Percentiles rank a stretch among this genome's conserved stretches.
phyloP scores from a whole-genome alignment of 2,329 filamentous ascomycete species.

The Aspergillus ustus region DNA sequence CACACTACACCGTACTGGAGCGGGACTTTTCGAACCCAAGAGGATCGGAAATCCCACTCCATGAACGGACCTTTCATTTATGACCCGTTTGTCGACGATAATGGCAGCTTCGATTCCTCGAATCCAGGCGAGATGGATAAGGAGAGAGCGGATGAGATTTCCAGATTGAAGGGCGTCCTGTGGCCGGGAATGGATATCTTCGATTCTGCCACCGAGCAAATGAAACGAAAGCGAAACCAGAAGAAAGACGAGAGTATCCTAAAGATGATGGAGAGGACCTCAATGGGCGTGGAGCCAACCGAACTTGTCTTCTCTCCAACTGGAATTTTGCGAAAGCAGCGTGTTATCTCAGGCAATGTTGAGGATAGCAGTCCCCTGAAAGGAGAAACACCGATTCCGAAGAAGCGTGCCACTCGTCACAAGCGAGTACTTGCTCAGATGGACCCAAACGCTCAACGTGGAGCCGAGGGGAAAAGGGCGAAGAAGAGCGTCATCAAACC shows the following conservation, averaged over 20 bases:
- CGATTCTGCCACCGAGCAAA: constrained; percentile 55
- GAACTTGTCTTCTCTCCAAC: constrained; percentile 53
- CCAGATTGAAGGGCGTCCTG: constrained; percentile 52
- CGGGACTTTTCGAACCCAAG: constrained; percentile 4
- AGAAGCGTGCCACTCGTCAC: constrained; percentile 36
- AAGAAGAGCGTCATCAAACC: constrained; percentile 22
- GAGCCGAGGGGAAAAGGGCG: constrained; percentile 32
- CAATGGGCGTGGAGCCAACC: constrained; percentile 49
- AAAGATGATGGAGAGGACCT: constrained; percentile 52
- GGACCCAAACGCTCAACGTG: constrained; percentile 39
- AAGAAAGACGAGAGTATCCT: constrained; percentile 54
- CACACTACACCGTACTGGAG: constrained; percentile 23
- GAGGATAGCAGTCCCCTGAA: constrained; percentile 53
- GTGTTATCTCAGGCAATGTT: constrained; percentile 54
- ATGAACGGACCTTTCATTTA: constrained; percentile 18
- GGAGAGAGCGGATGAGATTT: constrained; percentile 42
- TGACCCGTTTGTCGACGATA: constrained; percentile 29
- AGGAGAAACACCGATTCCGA: constrained; percentile 50
- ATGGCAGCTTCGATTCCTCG: constrained; percentile 22
- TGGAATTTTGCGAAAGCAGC: constrained; percentile 48
- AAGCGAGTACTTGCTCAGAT: constrained; percentile 37
- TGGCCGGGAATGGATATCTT: constrained; percentile 59
- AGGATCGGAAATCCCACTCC: constrained; percentile 1
- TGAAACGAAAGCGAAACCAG: constrained; percentile 56
- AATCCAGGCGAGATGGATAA: constrained; percentile 33